Base-by-base conservation (phyloP, 106 monocot species). In the Allium sativum region DNA sequence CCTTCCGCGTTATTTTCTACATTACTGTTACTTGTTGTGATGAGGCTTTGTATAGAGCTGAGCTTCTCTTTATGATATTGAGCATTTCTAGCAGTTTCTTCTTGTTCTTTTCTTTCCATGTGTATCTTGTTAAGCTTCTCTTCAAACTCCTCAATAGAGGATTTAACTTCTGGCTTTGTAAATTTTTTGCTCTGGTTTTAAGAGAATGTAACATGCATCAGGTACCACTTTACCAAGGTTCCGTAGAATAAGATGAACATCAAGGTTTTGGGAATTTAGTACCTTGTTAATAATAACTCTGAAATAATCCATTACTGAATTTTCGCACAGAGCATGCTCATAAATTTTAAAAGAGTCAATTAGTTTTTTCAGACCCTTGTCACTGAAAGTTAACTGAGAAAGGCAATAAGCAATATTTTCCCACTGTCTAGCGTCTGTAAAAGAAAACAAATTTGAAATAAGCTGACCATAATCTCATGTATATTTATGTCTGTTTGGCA, bases 121-220 rank as follows among this genome's bases (percentile, higher is more conserved):
- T 99, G 85, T 53, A 81, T 75, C 70, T 85, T 88, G 59, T 71
- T 67, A 20, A 99, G 82, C 78, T 85, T 99, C 54, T 77, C 88
- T 58, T 99, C 98, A 75, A 90, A 99, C 71, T 99, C 98, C 50
- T 99, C 98, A 53, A 99, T 85, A 61, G 61, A 77, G 31, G 83
- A 71, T 75, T 83, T 92, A 14, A 83, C 54, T 21, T 99, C 98
- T 53, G 72, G 61, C 66, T 88, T 98, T n/a, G 88, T 80, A 71
- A 88, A 99, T 67, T 99, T 99, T 58, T 92, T 99, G 18, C 78
- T 85, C 98, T 99, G 71, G 43, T 72, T 42, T 42, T 20, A 45
- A 12, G 55, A 17, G 56, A 52, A 47, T 11, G 55, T 19, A 40
- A 50, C 50, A 53, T 59, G 57, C 18, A 13, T 10, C 11, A 42